These are phyloP conservation scores for Puccinia coronata DNA, from an alignment of 1,284 basidiomycete genomes.

Conservation along the genomic window DNA sequence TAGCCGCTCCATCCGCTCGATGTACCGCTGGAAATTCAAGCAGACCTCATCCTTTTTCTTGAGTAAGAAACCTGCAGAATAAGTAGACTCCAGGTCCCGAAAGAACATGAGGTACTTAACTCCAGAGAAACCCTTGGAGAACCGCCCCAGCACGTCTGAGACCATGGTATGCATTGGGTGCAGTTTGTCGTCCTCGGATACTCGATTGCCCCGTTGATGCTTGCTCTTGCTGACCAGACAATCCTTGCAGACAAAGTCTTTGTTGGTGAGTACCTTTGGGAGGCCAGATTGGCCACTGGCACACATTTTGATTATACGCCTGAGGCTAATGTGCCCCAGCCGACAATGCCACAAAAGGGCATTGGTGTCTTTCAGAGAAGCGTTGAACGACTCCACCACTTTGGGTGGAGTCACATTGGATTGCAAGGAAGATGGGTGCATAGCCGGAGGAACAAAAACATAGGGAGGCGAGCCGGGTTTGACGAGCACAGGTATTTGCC, in stretches of 20 bases:
- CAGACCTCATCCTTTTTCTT: conserved; percentile 20
- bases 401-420: not conserved
- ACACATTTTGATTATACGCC: conserved; percentile 5
- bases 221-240: conserved; percentile 26
- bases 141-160: conserved; percentile 31
- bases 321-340: conserved; percentile 22
- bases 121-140: conserved; percentile 1
- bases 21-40: conserved; percentile 2
- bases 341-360: conserved; percentile 29
- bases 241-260: conserved; percentile 32
- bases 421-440: too few relatives aligned
- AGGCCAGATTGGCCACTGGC: not conserved
- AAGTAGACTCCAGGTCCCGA: conserved; percentile 25
- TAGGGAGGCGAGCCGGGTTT: not conserved
- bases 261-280: not conserved
- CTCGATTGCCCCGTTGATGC: not conserved
- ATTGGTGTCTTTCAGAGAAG: not conserved
- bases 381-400: not conserved
- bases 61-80: not conserved
- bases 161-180: not conserved
- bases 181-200: not conserved
- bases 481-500: not conserved
- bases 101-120: not conserved
- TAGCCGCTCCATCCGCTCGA: conserved; percentile 8
- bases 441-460: not conserved